Base-by-base conservation (phyloP, 2,329 filamentous ascomycete genomes). In the Scorias spongiosa region DNA sequence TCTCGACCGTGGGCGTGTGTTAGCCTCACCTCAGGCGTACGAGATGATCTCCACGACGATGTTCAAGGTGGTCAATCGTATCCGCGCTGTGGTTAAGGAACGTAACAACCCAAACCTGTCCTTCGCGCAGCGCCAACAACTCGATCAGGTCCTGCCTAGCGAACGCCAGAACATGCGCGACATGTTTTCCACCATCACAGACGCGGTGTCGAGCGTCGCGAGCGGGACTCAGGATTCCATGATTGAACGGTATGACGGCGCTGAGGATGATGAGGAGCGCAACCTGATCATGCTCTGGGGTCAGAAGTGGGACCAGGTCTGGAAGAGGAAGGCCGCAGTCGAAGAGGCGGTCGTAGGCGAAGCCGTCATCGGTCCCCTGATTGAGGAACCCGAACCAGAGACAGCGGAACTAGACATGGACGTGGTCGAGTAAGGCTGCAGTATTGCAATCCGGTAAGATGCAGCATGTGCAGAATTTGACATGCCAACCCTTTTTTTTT, bases 31-130 rank as follows among this genome's bases (percentile, higher is more conserved):
- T 6, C 80, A 89, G 65, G 72, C 93, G 9, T 95, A 86, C 60
- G 91, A 98, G 67, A 81, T 96, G 66, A 80, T 96, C 12, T 79
- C 80, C 48, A 83, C 83, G 53, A 96, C 91, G 0, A 80, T 95
- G 42, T 74, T 78, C 57, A 96, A 98, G 66, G 89, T 96, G 41
- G 88, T 86, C 1, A 80, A 80, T 49, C 83, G 88, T 28, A 79
- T 93, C 42, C 78, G 85, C 37, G 85, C 94, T 64, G 80, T 95
- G 18, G 76, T 85, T 9, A 67, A 70, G 1, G 75, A 78, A 4
- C 71, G 75, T 26, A 68, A 71, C n/a, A 72, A 75, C 39, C 68
- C 72, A 7, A 72, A 71, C 10, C 63, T 79, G 3, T 62, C 66
- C 1, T 67, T 69, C 8, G 72, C 79, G 39, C 75, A 78, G 52